Base-by-base conservation (phyloP, 179 eudicot genomes). In the Silene noctiflora region DNA sequence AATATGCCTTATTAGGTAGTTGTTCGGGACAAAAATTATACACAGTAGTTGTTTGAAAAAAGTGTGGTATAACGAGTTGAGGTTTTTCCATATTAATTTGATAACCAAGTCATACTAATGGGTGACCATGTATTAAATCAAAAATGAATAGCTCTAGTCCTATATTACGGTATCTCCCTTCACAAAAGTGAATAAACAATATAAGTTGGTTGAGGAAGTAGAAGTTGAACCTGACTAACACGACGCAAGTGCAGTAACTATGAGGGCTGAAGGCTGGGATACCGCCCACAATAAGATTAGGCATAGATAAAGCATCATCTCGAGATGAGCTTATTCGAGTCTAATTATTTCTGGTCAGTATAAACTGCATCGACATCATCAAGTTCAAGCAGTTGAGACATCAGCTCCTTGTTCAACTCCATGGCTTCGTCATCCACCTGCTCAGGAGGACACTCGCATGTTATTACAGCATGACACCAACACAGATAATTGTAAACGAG, bases 341-440 rank as follows among this genome's bases (percentile, higher is more conserved):
- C 70, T 90, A 44, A 44, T 55, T 86, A 90, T 77, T 77, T 88
- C 82, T 93, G 99, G 80, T 95, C 99, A 10, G 92, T 86, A 81
- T 88, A 93, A 19, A 95, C 97, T 72, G 95, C 97, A 80, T 95
- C 99, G 58, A 95, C 99, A 56, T 95, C 99, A 59, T 95, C 97
- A 19, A 95, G 97, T 71, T 93, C 97, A 20, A 95, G 93, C 83
- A 95, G 79, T 81, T 85, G 80, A 80, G 96, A 88, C 88, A 93
- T 88, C 71, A 95, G 85, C 76, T 88, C 95, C 88, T 87, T 95
- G 92, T 95, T 95, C 79, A 95, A 87, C 65, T 89, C 97, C 91
- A 81, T 77, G 72, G 97, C 99, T 85, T 93, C 99, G 69, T 93
- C 97, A 77, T 95, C 99, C 61, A 86, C 99, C 99, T 95, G 88